A percentile compares a stretch with the other conserved stretches of the same genome.
Evolutionary conservation across 345 rosid genomes (phyloP).

Genomic region (Xanthoceras sorbifolium): DNA sequence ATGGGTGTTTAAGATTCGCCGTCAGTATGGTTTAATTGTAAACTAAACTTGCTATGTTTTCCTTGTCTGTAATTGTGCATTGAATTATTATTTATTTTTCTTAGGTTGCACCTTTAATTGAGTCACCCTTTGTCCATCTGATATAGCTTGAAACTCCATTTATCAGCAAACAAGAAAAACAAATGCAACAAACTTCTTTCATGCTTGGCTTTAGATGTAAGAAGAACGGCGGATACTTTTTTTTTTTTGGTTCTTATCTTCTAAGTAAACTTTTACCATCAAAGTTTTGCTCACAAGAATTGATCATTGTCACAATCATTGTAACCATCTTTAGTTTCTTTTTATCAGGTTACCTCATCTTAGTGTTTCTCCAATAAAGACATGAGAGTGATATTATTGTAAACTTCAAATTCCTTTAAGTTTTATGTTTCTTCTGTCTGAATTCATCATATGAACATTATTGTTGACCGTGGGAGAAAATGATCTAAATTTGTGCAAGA

Average conservation of each 20-base stretch:
- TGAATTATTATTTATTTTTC: neutral
- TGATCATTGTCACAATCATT: too few species aligned
- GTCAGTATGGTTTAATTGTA: neutral
- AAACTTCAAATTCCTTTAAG: neutral
- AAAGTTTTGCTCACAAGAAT: neutral
- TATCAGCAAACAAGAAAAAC: neutral
- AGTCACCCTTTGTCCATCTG: neutral
- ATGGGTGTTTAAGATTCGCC: neutral
- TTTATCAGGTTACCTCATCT: too few species aligned
- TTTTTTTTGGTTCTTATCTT: too few species aligned
- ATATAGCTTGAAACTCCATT: neutral
- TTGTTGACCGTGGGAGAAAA: neutral
- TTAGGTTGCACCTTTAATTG: neutral
- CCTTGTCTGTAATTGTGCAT: too few species aligned
- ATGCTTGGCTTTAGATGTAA: neutral
- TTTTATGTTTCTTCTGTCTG: neutral
- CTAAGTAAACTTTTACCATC: neutral
- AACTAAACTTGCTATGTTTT: too few species aligned
- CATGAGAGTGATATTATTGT: neutral
- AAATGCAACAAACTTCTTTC: neutral
- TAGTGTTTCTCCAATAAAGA: neutral
- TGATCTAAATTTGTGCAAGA: neutral
- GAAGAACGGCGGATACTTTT: neutral
- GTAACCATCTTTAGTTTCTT: too few species aligned
- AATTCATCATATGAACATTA: neutral